Conservation (phyloP, 768 basidiomycete species). For the Termitomyces sp. region DNA sequence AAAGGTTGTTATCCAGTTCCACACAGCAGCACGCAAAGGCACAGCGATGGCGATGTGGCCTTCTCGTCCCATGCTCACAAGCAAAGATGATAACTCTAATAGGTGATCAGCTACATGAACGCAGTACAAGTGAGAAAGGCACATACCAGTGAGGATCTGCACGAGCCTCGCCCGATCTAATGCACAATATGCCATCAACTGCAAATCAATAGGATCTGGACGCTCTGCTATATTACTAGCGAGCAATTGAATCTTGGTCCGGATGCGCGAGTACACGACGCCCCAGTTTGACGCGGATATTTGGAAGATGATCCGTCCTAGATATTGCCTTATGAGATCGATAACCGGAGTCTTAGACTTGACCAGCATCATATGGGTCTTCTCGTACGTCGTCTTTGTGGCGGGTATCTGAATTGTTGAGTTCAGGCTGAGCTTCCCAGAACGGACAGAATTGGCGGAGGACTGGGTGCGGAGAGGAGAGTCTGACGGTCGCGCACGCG, state of each 20-base stretch:
- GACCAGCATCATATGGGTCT: constrained; percentile 55
- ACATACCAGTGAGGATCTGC: constrained; percentile 62
- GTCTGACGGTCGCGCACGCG: constrained; percentile 5
- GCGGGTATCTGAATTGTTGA: constrained; percentile 36
- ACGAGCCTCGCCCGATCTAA: constrained; percentile 65
- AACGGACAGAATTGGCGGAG: constrained; percentile 34
- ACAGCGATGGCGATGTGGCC: constrained; percentile 67
- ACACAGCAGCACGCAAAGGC: constrained; percentile 71
- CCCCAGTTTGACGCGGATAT: constrained; percentile 87
- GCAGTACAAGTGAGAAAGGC: neutral
- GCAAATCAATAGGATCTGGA: constrained; percentile 69
- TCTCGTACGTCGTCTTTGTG: constrained; percentile 44
- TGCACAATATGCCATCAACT: constrained; percentile 72
- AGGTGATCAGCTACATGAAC: neutral
- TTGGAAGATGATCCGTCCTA: constrained; percentile 78
- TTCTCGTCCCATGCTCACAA: constrained; percentile 76
- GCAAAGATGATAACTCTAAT: constrained; percentile 70
- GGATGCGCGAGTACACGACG: constrained; percentile 66
- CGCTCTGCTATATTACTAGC: constrained; percentile 35
- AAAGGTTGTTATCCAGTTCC: constrained; percentile 86
- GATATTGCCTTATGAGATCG: constrained; percentile 59
- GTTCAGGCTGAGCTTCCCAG: constrained; percentile 28
- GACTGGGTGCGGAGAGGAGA: constrained; percentile 31
- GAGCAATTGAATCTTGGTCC: constrained; percentile 61
- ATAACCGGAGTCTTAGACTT: constrained; percentile 51